These are phyloP conservation scores for Candida buenavistaensis DNA, from an alignment of 1,139 yeast species.

Conservation along the genomic window DNA sequence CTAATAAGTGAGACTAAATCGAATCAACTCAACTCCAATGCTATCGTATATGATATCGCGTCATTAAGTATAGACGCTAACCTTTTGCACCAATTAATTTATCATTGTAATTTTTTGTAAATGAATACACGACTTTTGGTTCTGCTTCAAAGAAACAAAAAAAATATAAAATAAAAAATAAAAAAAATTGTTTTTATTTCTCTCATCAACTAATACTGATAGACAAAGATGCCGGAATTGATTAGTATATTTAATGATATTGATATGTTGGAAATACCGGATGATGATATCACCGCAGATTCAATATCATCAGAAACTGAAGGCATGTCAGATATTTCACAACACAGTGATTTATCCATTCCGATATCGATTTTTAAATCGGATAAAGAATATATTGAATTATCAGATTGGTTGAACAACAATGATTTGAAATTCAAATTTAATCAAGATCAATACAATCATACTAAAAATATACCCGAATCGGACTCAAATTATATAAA, in stretches of 20 bases:
- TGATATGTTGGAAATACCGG: constrained; percentile 49
- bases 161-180: too few relatives aligned
- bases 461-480: constrained; percentile 21
- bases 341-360: constrained; percentile 11
- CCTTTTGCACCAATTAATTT: constrained; percentile 2
- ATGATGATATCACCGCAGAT: constrained; percentile 21
- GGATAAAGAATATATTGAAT: constrained; percentile 19
- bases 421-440: constrained; percentile 33
- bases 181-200: too few relatives aligned
- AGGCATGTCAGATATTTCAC: constrained; percentile 25
- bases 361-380: constrained; percentile 12
- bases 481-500: constrained; percentile 23
- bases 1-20: constrained; percentile 7
- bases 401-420: constrained; percentile 39
- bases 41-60: too few relatives aligned
- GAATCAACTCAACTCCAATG: background rate
- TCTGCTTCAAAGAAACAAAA: background rate
- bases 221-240: constrained; percentile 8
- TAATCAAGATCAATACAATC: constrained; percentile 25
- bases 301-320: constrained; percentile 33
- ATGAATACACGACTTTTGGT: background rate
- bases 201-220: too few relatives aligned
- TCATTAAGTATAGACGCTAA: too few relatives aligned
- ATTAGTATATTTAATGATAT: constrained; percentile 36
- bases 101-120: background rate